phyloP scores from a whole-genome alignment of 192 early-diverging fungal species.

The Linnemannia hyalina region DNA sequence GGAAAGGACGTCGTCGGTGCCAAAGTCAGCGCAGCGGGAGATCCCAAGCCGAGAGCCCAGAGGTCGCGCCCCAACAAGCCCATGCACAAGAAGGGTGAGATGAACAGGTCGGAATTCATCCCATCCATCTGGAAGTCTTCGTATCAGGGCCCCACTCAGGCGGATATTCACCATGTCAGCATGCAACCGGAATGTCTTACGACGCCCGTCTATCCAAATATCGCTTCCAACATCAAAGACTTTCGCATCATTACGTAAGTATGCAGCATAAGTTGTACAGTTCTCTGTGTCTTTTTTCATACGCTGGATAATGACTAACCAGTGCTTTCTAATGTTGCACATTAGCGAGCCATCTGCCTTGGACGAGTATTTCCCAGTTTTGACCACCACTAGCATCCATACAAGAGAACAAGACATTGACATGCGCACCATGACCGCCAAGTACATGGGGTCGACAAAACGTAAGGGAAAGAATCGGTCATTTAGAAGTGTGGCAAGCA shows the following conservation, averaged over 20 bases:
- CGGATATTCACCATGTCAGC: slow-evolving; percentile 34
- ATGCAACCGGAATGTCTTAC: slow-evolving; percentile 27
- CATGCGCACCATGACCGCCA: slow-evolving; percentile 24
- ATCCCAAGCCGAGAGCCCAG: neutral
- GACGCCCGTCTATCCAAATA: slow-evolving; percentile 19
- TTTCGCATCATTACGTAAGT: slow-evolving; percentile 35
- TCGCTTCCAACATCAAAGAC: slow-evolving; percentile 23
- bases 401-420: slow-evolving; percentile 14
- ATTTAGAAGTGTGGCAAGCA: neutral
- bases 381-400: slow-evolving; percentile 14
- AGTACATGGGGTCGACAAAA: slow-evolving; percentile 20
- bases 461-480: slow-evolving; percentile 3
- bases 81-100: slow-evolving; percentile 28
- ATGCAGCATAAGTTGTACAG: no score
- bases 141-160: slow-evolving; percentile 31
- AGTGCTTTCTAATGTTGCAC: no score
- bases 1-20: neutral
- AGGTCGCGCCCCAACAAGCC: neutral
- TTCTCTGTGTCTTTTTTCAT: neutral
- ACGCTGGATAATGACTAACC: neutral
- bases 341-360: slow-evolving; percentile 27
- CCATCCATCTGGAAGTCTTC: slow-evolving; percentile 24
- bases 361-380: slow-evolving; percentile 44
- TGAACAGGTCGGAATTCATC: slow-evolving; percentile 4
- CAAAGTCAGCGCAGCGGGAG: neutral